Conservation (phyloP, 2,329 filamentous ascomycete species). For the Teratosphaeriaceae sp. region DNA sequence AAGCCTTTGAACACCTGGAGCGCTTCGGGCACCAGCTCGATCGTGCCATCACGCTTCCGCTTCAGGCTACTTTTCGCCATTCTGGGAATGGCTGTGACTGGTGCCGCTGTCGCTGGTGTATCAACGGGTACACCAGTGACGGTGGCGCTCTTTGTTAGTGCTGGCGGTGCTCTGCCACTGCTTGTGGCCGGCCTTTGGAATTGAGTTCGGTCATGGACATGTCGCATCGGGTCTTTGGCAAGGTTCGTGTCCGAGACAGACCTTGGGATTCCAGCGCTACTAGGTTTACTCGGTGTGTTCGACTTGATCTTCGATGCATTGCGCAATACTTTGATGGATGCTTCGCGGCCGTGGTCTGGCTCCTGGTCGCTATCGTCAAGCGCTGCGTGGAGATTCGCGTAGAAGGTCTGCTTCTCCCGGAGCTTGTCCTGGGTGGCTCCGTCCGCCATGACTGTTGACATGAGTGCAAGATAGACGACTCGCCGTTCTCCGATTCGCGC, state of each 20-base stretch:
- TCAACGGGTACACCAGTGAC: slow-evolving; percentile 3
- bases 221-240: background rate
- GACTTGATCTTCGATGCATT: slow-evolving; percentile 1
- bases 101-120: background rate
- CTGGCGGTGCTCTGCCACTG: slow-evolving; percentile 2
- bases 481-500: too few relatives aligned
- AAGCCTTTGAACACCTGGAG: slow-evolving; percentile 25
- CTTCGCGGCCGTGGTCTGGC: slow-evolving; percentile 13
- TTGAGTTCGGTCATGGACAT: background rate
- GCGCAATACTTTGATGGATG: slow-evolving; percentile 7
- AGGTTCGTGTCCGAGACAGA: slow-evolving; percentile 20
- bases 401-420: slow-evolving; percentile 11
- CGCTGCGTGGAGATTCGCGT: slow-evolving; percentile 5
- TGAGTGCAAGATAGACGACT: too few relatives aligned
- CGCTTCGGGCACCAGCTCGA: slow-evolving; percentile 17
- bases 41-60: slow-evolving; percentile 22
- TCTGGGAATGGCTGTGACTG: slow-evolving; percentile 10
- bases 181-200: background rate
- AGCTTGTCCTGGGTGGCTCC: background rate
- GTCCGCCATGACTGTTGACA: background rate
- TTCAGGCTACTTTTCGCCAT: slow-evolving; percentile 15
- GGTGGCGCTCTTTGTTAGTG: slow-evolving; percentile 7
- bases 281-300: background rate
- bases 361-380: slow-evolving; percentile 14
- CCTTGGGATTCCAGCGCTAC: slow-evolving; percentile 11